These are phyloP conservation scores for Aspergillus terreus DNA, from an alignment of 2,329 filamentous ascomycete genomes.

Conservation along the genomic window DNA sequence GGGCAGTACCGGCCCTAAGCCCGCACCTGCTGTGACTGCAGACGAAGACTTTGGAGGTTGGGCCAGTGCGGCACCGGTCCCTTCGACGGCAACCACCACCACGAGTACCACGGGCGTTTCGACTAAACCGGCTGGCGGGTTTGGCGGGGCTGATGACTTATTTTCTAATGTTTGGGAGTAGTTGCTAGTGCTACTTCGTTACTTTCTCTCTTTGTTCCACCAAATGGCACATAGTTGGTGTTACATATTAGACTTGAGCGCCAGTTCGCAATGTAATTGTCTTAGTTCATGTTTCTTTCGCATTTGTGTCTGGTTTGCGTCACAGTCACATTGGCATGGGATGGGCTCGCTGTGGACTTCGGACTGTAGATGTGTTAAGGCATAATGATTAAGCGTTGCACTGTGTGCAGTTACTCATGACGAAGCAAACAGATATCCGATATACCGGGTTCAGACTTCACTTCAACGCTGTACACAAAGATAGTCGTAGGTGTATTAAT, in stretches of 20 bases:
- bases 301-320: background rate
- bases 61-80: constrained; percentile 67
- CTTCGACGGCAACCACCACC: constrained; percentile 38
- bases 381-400: too few species aligned
- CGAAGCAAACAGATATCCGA: too few species aligned
- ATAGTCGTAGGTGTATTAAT: background rate
- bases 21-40: constrained; percentile 65
- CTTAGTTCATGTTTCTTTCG: background rate
- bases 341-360: too few species aligned
- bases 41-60: constrained; percentile 97
- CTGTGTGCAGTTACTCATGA: too few species aligned
- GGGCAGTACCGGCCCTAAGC: constrained; percentile 36
- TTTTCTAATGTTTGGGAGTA: constrained; percentile 96
- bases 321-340: background rate
- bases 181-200: background rate
- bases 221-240: constrained; percentile 11
- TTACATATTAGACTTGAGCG: constrained; percentile 12
- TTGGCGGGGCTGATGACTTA: constrained; percentile 69
- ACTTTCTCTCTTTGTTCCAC: background rate
- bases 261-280: constrained; percentile 6
- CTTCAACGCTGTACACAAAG: too few species aligned
- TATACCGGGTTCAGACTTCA: too few species aligned
- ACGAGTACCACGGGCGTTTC: constrained; percentile 30
- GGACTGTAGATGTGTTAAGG: too few species aligned
- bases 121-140: constrained; percentile 57